These are phyloP conservation scores for Kurtzmaniella cleridarum DNA, from an alignment of 805 yeast genomes.

Conservation along the genomic window DNA sequence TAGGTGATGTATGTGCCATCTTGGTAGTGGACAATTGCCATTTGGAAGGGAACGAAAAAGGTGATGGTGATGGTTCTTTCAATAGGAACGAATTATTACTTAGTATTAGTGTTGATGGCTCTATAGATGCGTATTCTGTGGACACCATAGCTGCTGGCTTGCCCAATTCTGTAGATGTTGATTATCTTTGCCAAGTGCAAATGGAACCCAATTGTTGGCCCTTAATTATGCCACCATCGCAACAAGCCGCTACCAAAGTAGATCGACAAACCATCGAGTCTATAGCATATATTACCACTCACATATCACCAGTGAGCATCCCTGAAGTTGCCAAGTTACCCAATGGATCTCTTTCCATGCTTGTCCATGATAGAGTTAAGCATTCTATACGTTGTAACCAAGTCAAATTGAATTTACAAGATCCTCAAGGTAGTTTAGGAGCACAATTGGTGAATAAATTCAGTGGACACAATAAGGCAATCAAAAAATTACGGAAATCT, in stretches of 20 bases:
- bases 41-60: constrained; percentile 12
- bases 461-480: constrained; percentile 85
- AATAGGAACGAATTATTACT: too few species aligned
- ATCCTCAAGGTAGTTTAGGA: constrained; percentile 5
- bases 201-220: too few species aligned
- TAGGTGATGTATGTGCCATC: constrained; percentile 11
- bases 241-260: neutral
- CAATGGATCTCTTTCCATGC: constrained; percentile 11
- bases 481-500: constrained; percentile 61
- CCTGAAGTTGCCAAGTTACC: constrained; percentile 1
- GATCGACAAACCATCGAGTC: neutral
- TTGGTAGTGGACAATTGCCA: constrained; percentile 33
- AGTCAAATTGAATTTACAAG: constrained; percentile 1
- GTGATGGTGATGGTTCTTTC: too few species aligned
- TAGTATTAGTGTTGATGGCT: too few species aligned
- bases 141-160: too few species aligned
- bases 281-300: neutral
- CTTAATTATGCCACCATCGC: neutral
- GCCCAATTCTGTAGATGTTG: too few species aligned
- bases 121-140: too few species aligned
- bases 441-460: constrained; percentile 40
- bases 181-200: too few species aligned
- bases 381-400: constrained; percentile 19
- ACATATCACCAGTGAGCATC: constrained; percentile 1
- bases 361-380: constrained; percentile 35